phyloP scores from a whole-genome alignment of 441 rosid genomes.

The Bocquillonia castaneifolia region DNA sequence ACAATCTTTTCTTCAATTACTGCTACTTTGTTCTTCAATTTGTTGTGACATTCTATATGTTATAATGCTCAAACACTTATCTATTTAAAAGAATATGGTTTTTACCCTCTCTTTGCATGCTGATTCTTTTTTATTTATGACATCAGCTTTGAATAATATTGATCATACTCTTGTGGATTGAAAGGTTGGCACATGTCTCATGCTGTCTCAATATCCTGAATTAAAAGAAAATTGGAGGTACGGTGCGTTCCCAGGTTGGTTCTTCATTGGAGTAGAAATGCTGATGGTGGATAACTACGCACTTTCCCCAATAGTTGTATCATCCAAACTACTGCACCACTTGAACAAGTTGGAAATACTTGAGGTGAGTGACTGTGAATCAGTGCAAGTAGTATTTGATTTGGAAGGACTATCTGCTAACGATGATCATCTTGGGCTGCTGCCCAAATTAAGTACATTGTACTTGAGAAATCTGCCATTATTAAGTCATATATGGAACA shows the following conservation, averaged over 20 bases:
- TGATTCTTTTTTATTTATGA: too few relatives aligned
- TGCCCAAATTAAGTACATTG: not conserved
- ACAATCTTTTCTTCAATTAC: too few relatives aligned
- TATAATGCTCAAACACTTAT: too few relatives aligned
- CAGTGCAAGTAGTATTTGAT: constrained; percentile 9
- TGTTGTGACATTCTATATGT: too few relatives aligned
- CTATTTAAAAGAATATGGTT: too few relatives aligned
- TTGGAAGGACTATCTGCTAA: not conserved
- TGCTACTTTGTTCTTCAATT: too few relatives aligned
- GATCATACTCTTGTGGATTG: too few relatives aligned
- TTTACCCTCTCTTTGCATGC: too few relatives aligned
- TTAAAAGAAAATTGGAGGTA: not conserved
- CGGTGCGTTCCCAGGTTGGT: not conserved
- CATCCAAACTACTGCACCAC: not conserved
- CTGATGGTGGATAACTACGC: not conserved
- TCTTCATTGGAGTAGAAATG: not conserved
- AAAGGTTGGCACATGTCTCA: too few relatives aligned
- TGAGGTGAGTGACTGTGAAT: constrained; percentile 8
- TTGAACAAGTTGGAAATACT: not conserved
- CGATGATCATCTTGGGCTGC: not conserved
- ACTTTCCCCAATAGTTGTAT: constrained; percentile 2
- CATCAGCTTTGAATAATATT: too few relatives aligned
- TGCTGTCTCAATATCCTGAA: not conserved
- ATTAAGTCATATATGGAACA: constrained; percentile 7
- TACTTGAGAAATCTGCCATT: constrained; percentile 3